A percentile compares a stretch with the other conserved stretches of the same genome.
Evolutionary conservation across 192 early-diverging fungal genomes (phyloP).

Genomic region (Coemansia sp.): DNA sequence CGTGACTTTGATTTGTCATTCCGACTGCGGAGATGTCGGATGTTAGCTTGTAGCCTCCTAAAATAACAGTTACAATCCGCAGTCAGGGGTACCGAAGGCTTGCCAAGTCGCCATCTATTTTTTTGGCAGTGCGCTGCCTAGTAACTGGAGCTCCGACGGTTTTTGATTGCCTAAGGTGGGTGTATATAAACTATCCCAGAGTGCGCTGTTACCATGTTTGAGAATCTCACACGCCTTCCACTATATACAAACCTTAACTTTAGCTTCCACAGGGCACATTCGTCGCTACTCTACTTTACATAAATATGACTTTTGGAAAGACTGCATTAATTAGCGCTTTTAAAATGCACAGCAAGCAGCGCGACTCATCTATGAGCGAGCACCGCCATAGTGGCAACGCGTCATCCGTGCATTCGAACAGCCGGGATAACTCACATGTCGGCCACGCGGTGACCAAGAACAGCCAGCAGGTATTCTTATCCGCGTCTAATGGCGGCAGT

Average conservation of each 20-base stretch:
- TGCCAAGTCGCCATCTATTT: background rate
- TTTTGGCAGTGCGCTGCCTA: background rate
- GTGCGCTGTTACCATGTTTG: background rate
- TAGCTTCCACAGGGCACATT: background rate
- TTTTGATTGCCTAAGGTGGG: background rate
- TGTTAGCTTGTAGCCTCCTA: background rate
- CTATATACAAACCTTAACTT: background rate
- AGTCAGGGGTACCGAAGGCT: background rate
- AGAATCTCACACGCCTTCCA: background rate
- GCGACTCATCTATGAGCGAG: background rate
- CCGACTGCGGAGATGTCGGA: background rate
- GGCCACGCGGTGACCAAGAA: background rate
- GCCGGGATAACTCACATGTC: background rate
- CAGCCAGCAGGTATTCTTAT: background rate
- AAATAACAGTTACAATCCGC: conserved; percentile 1
- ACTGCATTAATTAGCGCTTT: background rate
- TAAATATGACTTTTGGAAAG: conserved; percentile 10
- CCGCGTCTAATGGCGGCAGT: conserved; percentile 4
- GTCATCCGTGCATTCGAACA: background rate
- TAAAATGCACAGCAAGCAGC: background rate
- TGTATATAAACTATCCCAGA: background rate
- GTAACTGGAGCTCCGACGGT: background rate
- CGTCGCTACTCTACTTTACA: background rate
- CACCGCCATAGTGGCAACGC: background rate
- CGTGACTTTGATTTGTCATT: background rate